These are phyloP conservation scores for Spathaspora sp. DNA, from an alignment of 1,139 yeast species.

Conservation along the genomic window DNA sequence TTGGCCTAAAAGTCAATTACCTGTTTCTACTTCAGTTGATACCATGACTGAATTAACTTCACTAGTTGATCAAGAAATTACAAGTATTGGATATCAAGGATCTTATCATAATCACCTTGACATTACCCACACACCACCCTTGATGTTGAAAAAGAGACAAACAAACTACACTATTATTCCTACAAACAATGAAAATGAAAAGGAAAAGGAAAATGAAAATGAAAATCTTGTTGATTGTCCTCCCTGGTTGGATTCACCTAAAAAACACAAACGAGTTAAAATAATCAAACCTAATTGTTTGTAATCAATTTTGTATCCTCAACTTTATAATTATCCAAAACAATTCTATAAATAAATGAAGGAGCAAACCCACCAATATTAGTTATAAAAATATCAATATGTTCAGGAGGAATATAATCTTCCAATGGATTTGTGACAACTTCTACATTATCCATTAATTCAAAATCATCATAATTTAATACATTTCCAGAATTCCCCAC, in stretches of 20 bases:
- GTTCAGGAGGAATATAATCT: conserved; percentile 92
- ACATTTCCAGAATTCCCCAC: conserved; percentile 93
- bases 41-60: conserved; percentile 8
- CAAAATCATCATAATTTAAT: conserved; percentile 65
- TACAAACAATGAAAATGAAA: background rate
- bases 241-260: background rate
- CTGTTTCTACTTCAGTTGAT: too few species aligned
- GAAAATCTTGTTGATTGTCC: background rate
- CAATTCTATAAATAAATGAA: conserved; percentile 91
- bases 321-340: conserved; percentile 87
- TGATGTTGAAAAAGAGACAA: background rate
- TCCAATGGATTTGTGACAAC: conserved; percentile 84
- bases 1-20: too few species aligned
- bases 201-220: background rate
- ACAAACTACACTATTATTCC: background rate
- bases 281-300: background rate
- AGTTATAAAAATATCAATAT: conserved; percentile 90
- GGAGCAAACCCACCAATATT: conserved; percentile 97
- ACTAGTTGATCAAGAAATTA: conserved; percentile 12
- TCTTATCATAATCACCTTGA: background rate
- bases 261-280: background rate
- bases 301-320: conserved; percentile 60
- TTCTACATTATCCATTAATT: conserved; percentile 68
- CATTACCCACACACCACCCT: background rate
- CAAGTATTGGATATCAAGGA: background rate